Evolutionary conservation across 1,284 basidiomycete species (phyloP).

Genomic region (Trametes versicolor): DNA sequence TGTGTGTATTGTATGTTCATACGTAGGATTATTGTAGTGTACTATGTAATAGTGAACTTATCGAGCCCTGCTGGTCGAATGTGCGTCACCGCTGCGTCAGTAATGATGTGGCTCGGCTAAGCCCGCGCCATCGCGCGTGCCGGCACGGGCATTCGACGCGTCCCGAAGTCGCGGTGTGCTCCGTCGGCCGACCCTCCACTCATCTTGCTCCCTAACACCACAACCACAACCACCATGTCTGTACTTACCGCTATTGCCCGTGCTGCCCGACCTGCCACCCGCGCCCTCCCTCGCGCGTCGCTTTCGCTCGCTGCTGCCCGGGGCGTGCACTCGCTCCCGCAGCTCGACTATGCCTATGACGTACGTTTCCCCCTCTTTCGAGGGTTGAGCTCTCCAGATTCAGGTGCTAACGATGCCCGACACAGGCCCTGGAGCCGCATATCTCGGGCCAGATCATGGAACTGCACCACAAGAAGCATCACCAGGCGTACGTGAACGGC

Average conservation of each 20-base stretch:
- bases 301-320: slow-evolving; percentile 34
- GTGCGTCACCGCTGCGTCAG: too few species aligned
- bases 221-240: slow-evolving; percentile 29
- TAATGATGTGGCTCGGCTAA: too few species aligned
- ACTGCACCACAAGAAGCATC: slow-evolving; percentile 90
- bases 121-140: too few species aligned
- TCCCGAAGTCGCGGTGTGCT: too few species aligned
- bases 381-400: not conserved
- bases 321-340: slow-evolving; percentile 70
- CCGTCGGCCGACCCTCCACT: too few species aligned
- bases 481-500: slow-evolving; percentile 82
- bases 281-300: slow-evolving; percentile 25
- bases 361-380: slow-evolving; percentile 31
- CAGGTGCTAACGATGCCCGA: not conserved
- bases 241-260: slow-evolving; percentile 35
- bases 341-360: slow-evolving; percentile 89
- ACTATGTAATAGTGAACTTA: not conserved
- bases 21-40: not conserved
- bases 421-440: slow-evolving; percentile 80
- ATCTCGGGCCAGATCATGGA: slow-evolving; percentile 86
- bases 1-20: too few species aligned
- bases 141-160: too few species aligned
- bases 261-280: slow-evolving; percentile 29
- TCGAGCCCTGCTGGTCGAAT: too few species aligned
- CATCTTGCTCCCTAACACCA: not conserved